Evolutionary conservation across 345 rosid genomes (phyloP).

Genomic region (Citrus mangshanensis): DNA sequence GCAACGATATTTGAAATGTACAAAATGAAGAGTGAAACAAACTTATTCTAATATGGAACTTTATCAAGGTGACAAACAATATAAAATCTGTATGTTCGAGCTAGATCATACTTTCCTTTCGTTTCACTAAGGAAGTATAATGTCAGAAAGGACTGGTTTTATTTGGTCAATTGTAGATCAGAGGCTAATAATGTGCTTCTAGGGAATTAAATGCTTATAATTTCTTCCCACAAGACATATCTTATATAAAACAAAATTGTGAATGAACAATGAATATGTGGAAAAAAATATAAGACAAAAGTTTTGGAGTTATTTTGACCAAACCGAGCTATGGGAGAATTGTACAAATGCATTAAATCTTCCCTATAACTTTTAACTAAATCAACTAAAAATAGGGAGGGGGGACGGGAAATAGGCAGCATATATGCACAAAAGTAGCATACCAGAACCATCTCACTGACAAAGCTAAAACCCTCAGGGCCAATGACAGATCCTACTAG

Average conservation of each 20-base stretch:
- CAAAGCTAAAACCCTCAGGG: constrained; percentile 59
- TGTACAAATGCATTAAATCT: background rate
- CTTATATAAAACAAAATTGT: background rate
- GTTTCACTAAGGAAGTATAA: background rate
- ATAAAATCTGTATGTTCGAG: background rate
- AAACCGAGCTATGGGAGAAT: background rate
- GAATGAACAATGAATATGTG: background rate
- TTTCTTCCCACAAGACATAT: background rate
- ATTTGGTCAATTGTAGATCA: background rate
- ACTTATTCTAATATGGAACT: background rate
- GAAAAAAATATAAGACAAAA: background rate
- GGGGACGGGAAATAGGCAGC: background rate
- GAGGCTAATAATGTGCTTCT: background rate
- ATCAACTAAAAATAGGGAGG: background rate
- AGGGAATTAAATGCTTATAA: background rate
- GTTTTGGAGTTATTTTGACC: background rate
- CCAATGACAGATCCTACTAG: constrained; percentile 59
- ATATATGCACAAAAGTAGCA: constrained; percentile 15
- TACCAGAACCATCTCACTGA: constrained; percentile 67
- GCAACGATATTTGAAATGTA: background rate
- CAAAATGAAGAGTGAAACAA: background rate
- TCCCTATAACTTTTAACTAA: background rate
- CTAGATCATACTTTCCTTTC: background rate
- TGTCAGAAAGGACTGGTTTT: background rate
- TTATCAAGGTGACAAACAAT: background rate